Base-by-base conservation (phyloP, 768 basidiomycete species). In the Trametes maxima region DNA sequence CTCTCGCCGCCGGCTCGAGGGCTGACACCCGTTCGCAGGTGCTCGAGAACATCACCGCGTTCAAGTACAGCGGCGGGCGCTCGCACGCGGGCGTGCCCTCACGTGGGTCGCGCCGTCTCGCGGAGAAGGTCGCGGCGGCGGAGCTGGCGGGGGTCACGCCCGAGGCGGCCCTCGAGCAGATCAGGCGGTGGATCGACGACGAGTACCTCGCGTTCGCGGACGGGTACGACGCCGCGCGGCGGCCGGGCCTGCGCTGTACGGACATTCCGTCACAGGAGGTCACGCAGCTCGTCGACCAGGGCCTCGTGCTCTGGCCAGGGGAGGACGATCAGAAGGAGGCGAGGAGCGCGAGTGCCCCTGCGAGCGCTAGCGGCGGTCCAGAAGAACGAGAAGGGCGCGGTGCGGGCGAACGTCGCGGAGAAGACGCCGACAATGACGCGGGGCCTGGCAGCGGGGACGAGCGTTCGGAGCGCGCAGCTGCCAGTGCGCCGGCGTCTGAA, bases 201-300 rank as follows among this genome's bases (percentile, higher is more conserved):
- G 78, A 82, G 56, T 87, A 85, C 63, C 84, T 85, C 46, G 36
- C 48, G 25, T 67, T 69, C 42, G 58, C 57, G 44, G 55, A 54
- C 22, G 61, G 55, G 45, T 54, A 62, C 62, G 49, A 59, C 54
- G 61, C 54, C 17, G n/a, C 49, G 48, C 77, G 78, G 11, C 75
- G 76, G 33, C 77, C 76, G 64, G 66, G 78, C 21, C 70, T 73
- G 25, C 74, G 73, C 37, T 67, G 83, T 59, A 77, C 76, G 22
- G 78, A 84, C 68, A 73, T 89, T 13, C 71, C 79, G 59, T 84
- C 85, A 33, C 73, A 57, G 1, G 68, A 76, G 58, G 75, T 85
- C 28, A 83, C 86, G 43, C 69, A 77, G 53, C 71, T 82, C 69
- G 74, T 79, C 25, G 73, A 76, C 46, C 70, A 76, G 6, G 86